A percentile compares a stretch with the other conserved stretches of the same genome.
Conservation (phyloP, 192 early-diverging fungal genomes). For the Chytriomyces confervae region DNA sequence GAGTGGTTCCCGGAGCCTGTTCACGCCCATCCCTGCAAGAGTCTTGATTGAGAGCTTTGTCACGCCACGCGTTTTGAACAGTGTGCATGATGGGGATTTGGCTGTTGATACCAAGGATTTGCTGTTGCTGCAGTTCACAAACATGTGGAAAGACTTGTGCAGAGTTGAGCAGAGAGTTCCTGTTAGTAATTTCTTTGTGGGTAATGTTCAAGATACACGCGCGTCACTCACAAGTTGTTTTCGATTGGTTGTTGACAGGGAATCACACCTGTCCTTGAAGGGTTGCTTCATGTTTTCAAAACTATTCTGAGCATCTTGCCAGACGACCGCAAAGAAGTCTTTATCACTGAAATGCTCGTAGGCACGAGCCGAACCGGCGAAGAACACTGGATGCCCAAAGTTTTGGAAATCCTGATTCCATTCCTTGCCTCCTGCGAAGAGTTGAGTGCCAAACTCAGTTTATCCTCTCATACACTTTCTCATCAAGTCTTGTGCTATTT, state of each 20-base stretch:
- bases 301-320: slow-evolving; percentile 9
- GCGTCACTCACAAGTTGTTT: neutral
- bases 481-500: neutral
- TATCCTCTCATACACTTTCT: neutral
- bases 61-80: slow-evolving; percentile 18
- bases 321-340: neutral
- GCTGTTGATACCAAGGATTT: neutral
- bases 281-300: slow-evolving; percentile 3
- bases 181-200: slow-evolving; percentile 1
- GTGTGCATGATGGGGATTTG: slow-evolving; percentile 1
- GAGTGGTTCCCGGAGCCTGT: neutral
- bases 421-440: slow-evolving; percentile 28
- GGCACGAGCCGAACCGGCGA: neutral
- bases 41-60: slow-evolving; percentile 18
- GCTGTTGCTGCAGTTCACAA: slow-evolving; percentile 4
- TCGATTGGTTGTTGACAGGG: neutral
- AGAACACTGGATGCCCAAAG: slow-evolving; percentile 29
- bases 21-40: slow-evolving; percentile 8
- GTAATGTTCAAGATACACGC: neutral
- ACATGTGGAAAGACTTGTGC: slow-evolving; percentile 33
- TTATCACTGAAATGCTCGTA: slow-evolving; percentile 23
- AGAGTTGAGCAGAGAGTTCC: neutral
- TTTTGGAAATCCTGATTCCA: slow-evolving; percentile 29
- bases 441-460: neutral
- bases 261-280: neutral